Evolutionary conservation across 352 stramenopile species (phyloP).

Genomic region (Globisporangium apiculatum): DNA sequence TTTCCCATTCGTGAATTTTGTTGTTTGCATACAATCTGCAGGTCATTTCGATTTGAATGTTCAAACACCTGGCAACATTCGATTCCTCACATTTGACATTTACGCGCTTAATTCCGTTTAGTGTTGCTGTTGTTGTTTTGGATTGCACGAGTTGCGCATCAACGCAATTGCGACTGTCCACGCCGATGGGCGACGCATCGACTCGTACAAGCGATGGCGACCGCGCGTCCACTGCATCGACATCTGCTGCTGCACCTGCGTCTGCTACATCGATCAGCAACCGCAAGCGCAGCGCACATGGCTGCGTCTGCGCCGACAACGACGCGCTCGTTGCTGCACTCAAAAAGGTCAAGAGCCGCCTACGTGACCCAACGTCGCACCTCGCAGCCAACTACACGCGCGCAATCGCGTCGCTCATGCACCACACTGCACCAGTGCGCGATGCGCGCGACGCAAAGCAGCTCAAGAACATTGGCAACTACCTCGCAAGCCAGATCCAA

Average conservation of each 20-base stretch:
- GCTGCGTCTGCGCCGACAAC: constrained; percentile 54
- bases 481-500: constrained; percentile 82
- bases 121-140: too few relatives aligned
- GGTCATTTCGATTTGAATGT: constrained; percentile 13
- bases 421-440: constrained; percentile 30
- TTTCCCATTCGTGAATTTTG: background rate
- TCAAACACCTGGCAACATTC: constrained; percentile 15
- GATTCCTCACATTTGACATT: constrained; percentile 3
- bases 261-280: constrained; percentile 13
- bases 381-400: constrained; percentile 54
- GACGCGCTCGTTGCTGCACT: constrained; percentile 70
- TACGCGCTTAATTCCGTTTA: too few relatives aligned
- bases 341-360: constrained; percentile 34
- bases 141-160: background rate
- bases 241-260: background rate
- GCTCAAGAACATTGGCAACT: constrained; percentile 75
- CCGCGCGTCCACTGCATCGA: background rate
- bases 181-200: too few relatives aligned
- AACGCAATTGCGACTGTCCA: background rate
- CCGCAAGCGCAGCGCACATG: constrained; percentile 35
- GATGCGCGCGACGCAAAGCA: constrained; percentile 54
- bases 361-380: constrained; percentile 58
- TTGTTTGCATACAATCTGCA: background rate
- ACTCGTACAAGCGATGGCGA: background rate
- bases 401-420: constrained; percentile 65